A percentile compares a stretch with the other conserved stretches of the same genome.
These are phyloP conservation scores for Mortierella sp. DNA, from an alignment of 371 early-diverging fungal species.

Conservation along the genomic window DNA sequence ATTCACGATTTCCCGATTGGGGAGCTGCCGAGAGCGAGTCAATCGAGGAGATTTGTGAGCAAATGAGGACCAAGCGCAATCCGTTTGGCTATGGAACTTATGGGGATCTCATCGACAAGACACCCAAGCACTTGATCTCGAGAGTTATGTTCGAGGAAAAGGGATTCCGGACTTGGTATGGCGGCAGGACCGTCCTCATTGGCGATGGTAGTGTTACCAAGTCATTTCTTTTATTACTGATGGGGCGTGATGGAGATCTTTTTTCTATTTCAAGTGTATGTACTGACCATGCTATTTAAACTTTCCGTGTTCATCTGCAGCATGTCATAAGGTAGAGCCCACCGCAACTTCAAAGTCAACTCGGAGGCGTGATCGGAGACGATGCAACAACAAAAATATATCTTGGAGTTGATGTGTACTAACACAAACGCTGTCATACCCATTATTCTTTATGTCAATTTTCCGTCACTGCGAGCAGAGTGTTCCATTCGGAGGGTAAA, in stretches of 20 bases:
- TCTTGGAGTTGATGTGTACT: background rate
- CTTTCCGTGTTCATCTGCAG: constrained; percentile 1
- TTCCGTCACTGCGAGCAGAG: constrained; percentile 14
- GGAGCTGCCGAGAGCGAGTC: constrained; percentile 43
- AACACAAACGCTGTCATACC: background rate
- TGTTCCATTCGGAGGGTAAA: constrained; percentile 54
- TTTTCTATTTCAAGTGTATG: no score
- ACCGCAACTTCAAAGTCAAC: no score
- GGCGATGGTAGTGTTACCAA: constrained; percentile 57
- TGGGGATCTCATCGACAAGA: constrained; percentile 44
- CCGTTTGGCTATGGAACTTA: constrained; percentile 50
- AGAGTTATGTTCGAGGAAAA: constrained; percentile 53
- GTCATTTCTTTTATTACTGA: background rate
- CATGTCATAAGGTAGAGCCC: constrained; percentile 49
- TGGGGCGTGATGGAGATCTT: no score
- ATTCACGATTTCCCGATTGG: constrained; percentile 40
- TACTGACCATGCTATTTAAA: background rate
- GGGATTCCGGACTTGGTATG: constrained; percentile 52
- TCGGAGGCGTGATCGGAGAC: no score
- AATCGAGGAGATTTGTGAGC: constrained; percentile 45
- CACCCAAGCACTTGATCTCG: constrained; percentile 37
- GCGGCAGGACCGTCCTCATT: constrained; percentile 45
- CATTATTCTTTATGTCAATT: background rate
- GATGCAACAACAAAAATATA: background rate
- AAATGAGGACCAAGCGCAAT: constrained; percentile 34